phyloP scores from a whole-genome alignment of 2,329 filamentous ascomycete species.

The Periconia sp. region DNA sequence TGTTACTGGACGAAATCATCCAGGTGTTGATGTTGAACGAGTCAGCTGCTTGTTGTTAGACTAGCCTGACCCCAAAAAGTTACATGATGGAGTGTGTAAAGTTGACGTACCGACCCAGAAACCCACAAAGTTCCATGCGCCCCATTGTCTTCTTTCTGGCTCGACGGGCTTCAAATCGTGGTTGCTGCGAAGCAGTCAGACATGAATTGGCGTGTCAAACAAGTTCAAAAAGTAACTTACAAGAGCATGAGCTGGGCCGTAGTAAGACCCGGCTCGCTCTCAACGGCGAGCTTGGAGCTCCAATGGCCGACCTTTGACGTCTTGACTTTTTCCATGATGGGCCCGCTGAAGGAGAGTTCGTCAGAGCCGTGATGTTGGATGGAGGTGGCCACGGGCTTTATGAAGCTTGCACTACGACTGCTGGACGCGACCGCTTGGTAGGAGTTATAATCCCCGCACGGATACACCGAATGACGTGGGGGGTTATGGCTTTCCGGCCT shows the following conservation, averaged over 20 bases:
- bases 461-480: slow-evolving; percentile 34
- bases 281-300: slow-evolving; percentile 70
- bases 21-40: slow-evolving; percentile 72
- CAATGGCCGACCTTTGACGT: slow-evolving; percentile 46
- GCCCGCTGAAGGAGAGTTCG: slow-evolving; percentile 15
- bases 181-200: slow-evolving; percentile 5
- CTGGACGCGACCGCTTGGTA: slow-evolving; percentile 7
- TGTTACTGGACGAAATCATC: slow-evolving; percentile 91
- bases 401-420: slow-evolving; percentile 18
- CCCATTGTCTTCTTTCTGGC: slow-evolving; percentile 80
- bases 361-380: slow-evolving; percentile 21
- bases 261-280: slow-evolving; percentile 77
- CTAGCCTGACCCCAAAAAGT: not conserved
- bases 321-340: slow-evolving; percentile 51
- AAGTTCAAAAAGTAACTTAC: slow-evolving; percentile 71
- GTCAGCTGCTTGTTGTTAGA: slow-evolving; percentile 43
- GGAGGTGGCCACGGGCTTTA: slow-evolving; percentile 25
- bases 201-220: not conserved
- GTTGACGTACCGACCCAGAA: slow-evolving; percentile 72
- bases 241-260: slow-evolving; percentile 84
- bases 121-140: slow-evolving; percentile 83
- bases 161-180: slow-evolving; percentile 62
- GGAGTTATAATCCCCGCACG: slow-evolving; percentile 26
- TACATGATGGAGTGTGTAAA: not conserved
- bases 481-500: slow-evolving; percentile 22